A percentile compares a stretch with the other conserved stretches of the same genome.
phyloP scores from a whole-genome alignment of 345 rosid genomes.

The Murraya paniculata region DNA sequence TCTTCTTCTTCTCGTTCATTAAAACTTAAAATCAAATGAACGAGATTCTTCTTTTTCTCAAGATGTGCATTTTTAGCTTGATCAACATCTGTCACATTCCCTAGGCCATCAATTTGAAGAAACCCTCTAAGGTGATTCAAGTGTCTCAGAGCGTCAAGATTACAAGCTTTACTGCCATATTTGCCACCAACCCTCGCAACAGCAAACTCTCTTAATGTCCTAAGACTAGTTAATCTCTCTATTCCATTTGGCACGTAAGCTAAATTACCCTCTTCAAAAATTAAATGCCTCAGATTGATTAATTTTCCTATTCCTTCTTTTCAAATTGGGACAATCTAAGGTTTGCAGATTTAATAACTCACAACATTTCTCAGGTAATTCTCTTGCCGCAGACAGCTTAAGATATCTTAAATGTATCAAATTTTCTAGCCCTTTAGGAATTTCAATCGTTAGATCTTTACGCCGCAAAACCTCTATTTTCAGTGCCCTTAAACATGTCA shows the following conservation, averaged over 20 bases:
- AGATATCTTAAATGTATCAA: not conserved
- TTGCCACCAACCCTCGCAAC: not conserved
- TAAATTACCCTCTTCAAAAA: not conserved
- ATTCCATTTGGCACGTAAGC: not conserved
- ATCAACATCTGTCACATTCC: not conserved
- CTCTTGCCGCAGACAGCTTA: fast-evolving
- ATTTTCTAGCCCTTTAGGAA: not conserved
- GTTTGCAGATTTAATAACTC: not conserved
- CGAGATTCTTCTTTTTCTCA: not conserved
- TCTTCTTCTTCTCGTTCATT: too few relatives aligned
- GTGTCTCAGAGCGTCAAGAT: not conserved
- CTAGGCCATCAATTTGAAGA: not conserved
- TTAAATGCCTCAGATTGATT: not conserved
- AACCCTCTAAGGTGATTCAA: not conserved
- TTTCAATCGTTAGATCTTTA: fast-evolving
- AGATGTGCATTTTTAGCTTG: not conserved
- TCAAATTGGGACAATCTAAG: not conserved
- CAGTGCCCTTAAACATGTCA: not conserved
- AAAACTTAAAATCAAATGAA: too few relatives aligned
- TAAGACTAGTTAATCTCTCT: not conserved
- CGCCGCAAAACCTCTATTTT: fast-evolving
- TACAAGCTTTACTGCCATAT: not conserved
- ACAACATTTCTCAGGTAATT: not conserved
- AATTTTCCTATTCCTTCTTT: not conserved
- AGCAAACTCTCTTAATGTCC: not conserved